phyloP scores from a whole-genome alignment of 2,329 filamentous ascomycete species.

The Claviceps spartinae region DNA sequence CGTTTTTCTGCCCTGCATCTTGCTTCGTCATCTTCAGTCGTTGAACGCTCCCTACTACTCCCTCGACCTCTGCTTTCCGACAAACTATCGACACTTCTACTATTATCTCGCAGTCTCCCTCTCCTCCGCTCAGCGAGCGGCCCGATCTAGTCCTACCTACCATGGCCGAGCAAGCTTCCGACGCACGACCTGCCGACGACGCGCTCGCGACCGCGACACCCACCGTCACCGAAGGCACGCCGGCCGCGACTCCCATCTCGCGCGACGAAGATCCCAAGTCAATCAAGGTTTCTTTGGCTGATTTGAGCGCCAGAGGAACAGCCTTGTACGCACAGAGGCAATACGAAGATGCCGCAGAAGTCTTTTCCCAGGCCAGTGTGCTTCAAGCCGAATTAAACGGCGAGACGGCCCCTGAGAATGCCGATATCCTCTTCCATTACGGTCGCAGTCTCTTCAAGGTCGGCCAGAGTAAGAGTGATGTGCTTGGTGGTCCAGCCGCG shows the following conservation, averaged over 20 bases:
- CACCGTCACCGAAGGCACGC: constrained; percentile 6
- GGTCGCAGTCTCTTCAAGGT: constrained; percentile 89
- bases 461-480: constrained; percentile 86
- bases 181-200: constrained; percentile 11
- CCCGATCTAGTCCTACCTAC: constrained; percentile 1
- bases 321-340: constrained; percentile 82
- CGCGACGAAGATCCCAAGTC: constrained; percentile 33
- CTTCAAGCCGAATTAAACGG: constrained; percentile 85
- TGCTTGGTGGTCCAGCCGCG: constrained; percentile 69
- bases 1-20: background rate
- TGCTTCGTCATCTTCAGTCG: background rate
- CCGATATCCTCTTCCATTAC: constrained; percentile 88
- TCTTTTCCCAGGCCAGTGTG: constrained; percentile 79
- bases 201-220: background rate
- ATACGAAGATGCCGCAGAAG: constrained; percentile 71
- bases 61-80: background rate
- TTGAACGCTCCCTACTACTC: background rate
- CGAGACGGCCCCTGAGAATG: constrained; percentile 81
- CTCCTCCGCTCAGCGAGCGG: background rate
- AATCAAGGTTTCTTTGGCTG: constrained; percentile 53
- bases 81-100: background rate
- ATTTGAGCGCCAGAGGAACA: constrained; percentile 68
- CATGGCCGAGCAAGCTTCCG: constrained; percentile 12
- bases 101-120: background rate
- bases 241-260: constrained; percentile 12